These are phyloP conservation scores for Thalia dealbata DNA, from an alignment of 176 grass and related monocot species.

Conservation along the genomic window DNA sequence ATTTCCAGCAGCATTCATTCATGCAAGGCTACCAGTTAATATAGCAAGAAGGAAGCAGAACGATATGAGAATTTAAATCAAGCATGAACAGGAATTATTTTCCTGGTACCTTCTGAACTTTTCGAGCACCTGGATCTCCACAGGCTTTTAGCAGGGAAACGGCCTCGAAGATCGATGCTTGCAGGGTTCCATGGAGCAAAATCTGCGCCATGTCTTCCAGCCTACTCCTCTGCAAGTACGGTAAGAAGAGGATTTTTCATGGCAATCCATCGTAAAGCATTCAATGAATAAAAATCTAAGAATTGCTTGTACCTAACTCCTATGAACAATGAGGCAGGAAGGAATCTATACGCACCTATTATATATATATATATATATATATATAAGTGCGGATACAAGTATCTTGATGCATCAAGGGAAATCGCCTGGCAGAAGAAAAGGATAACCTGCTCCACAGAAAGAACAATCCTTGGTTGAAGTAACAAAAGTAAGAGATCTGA, in stretches of 20 bases:
- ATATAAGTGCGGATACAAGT: not conserved
- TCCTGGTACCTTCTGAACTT: slow-evolving; percentile 36
- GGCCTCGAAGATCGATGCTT: slow-evolving; percentile 56
- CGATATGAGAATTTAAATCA: not conserved
- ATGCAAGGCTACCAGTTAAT: not conserved
- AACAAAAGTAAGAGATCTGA: not conserved
- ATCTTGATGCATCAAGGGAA: not conserved
- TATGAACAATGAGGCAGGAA: too few relatives aligned
- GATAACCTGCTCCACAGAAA: not conserved
- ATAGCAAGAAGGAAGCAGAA: not conserved
- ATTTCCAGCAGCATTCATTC: not conserved
- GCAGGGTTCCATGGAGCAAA: slow-evolving; percentile 72
- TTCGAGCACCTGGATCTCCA: slow-evolving; percentile 21
- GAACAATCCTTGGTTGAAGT: not conserved
- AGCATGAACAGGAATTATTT: not conserved
- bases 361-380: not conserved
- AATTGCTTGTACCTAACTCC: too few relatives aligned
- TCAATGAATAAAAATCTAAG: too few relatives aligned
- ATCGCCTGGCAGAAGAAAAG: not conserved
- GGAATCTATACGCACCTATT: too few relatives aligned
- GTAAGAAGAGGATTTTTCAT: not conserved
- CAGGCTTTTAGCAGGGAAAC: slow-evolving; percentile 20
- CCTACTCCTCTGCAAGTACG: not conserved
- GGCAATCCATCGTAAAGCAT: not conserved
- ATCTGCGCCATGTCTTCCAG: slow-evolving; percentile 39